Percentiles rank a stretch among this genome's conserved stretches.
These are phyloP conservation scores for Neurospora tetrasperma DNA, from an alignment of 495 filamentous ascomycete species.

Conservation along the genomic window DNA sequence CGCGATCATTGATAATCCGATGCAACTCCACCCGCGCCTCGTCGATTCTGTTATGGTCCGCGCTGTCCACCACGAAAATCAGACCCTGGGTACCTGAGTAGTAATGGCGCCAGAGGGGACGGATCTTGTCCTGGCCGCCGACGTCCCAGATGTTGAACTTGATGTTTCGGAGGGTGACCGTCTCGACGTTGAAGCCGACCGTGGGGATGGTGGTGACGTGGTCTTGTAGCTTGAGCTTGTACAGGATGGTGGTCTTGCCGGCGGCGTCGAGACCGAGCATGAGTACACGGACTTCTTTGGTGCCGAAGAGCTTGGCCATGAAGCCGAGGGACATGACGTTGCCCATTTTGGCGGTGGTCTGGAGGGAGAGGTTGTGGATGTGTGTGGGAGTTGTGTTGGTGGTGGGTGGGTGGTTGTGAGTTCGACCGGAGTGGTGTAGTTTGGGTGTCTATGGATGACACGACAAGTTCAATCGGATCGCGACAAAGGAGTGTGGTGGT, in stretches of 20 bases:
- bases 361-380: not conserved
- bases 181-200: conserved; percentile 98
- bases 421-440: not conserved
- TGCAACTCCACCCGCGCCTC: conserved; percentile 86
- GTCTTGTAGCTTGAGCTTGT: conserved; percentile 97
- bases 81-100: conserved; percentile 97
- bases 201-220: conserved; percentile 99
- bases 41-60: conserved; percentile 74
- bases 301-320: conserved; percentile 93
- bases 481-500: not conserved
- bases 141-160: conserved; percentile 99
- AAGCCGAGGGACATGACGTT: conserved; percentile 14
- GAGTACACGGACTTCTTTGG: conserved; percentile 94
- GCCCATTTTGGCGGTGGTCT: conserved; percentile 14
- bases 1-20: conserved; percentile 90
- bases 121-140: conserved; percentile 98
- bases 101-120: conserved; percentile 96
- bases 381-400: not conserved
- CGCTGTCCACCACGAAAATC: conserved; percentile 95
- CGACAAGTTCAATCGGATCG: not conserved
- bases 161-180: conserved; percentile 97
- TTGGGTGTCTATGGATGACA: not conserved
- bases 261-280: conserved; percentile 98
- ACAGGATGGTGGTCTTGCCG: conserved; percentile 99
- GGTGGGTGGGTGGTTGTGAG: not conserved